Percentiles rank a stretch among this genome's conserved stretches.
These are phyloP conservation scores for Antrodiella citrinella DNA, from an alignment of 768 basidiomycete species.

Conservation along the genomic window DNA sequence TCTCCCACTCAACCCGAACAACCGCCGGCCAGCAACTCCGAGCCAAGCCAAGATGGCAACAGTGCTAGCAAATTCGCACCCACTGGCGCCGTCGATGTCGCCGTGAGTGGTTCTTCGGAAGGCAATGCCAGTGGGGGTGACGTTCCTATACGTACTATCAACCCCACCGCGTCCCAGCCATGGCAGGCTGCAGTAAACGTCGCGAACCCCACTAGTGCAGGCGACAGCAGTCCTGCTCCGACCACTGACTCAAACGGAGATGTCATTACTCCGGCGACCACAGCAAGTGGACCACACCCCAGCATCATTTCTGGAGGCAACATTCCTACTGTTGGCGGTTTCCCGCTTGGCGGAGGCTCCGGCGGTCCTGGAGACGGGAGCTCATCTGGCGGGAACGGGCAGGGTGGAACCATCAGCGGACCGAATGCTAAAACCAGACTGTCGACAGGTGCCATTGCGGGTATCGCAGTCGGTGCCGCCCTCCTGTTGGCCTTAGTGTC, in stretches of 20 bases:
- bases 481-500: constrained; percentile 26
- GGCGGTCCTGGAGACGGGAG: constrained; percentile 1
- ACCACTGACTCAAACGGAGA: not conserved
- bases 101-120: too few relatives aligned
- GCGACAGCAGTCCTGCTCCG: not conserved
- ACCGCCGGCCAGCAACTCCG: not conserved
- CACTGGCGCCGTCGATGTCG: too few relatives aligned
- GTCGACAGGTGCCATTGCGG: constrained; percentile 41
- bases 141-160: not conserved
- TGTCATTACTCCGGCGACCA: not conserved
- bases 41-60: too few relatives aligned
- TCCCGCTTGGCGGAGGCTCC: not conserved
- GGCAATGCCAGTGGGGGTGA: not conserved
- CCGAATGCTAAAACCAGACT: constrained; percentile 17
- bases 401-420: constrained; percentile 10
- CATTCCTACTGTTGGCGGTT: not conserved
- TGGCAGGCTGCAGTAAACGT: not conserved
- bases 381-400: not conserved
- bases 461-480: constrained; percentile 27
- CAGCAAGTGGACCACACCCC: not conserved
- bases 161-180: not conserved
- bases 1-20: not conserved
- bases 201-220: not conserved
- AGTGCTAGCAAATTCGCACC: too few relatives aligned
- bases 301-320: not conserved